Evolutionary conservation across 2,329 filamentous ascomycete species (phyloP).

Genomic region (Orbilia quercus): DNA sequence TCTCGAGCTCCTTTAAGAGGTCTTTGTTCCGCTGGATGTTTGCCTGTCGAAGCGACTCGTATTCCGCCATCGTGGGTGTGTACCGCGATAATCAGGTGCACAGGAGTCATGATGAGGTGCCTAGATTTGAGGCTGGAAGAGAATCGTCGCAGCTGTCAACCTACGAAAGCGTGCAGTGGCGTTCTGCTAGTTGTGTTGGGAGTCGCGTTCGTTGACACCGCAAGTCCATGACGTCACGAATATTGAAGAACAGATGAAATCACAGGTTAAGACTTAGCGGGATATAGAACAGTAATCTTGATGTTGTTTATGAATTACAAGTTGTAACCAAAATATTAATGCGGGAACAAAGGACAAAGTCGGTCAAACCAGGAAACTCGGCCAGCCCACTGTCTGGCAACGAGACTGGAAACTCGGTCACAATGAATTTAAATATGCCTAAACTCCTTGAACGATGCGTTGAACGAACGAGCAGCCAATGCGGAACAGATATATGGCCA

Average conservation of each 20-base stretch:
- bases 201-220: slow-evolving; percentile 8
- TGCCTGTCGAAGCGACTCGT: slow-evolving; percentile 65
- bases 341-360: background rate
- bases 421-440: slow-evolving; percentile 12
- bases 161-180: background rate
- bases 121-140: background rate
- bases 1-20: slow-evolving; percentile 66
- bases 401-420: background rate
- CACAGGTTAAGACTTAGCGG: background rate
- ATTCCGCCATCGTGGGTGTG: slow-evolving; percentile 63
- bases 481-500: background rate
- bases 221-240: slow-evolving; percentile 23
- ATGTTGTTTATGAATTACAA: too few relatives aligned
- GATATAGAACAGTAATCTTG: too few relatives aligned
- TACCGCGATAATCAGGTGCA: background rate
- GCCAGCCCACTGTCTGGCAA: too few relatives aligned
- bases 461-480: slow-evolving; percentile 5
- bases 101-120: background rate
- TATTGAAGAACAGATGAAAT: background rate
- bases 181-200: slow-evolving; percentile 1
- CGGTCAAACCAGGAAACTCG: background rate
- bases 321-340: too few relatives aligned
- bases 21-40: slow-evolving; percentile 68
- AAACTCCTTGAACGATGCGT: slow-evolving; percentile 17
- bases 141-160: background rate